Evolutionary conservation across 768 basidiomycete genomes (phyloP), one percentile per base, ranked within the genome.

Genomic region (Solioccasus polychromus): DNA sequence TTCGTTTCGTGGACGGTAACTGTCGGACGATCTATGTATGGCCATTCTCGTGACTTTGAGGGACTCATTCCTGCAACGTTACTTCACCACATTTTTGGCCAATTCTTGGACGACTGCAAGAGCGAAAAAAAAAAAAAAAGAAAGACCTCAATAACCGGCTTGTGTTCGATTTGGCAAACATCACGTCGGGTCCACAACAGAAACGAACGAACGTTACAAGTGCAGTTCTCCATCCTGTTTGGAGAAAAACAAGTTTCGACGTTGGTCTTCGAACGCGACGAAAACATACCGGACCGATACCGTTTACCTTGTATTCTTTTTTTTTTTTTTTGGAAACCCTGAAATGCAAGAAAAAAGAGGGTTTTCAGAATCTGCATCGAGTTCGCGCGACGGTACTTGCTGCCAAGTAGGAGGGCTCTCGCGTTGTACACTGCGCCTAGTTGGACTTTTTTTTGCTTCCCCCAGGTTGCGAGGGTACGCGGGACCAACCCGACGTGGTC

Each of bases 301-400:
- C 23, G 8, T 24, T 36, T 65, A 5, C 66, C 63, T 15, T 68
- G 59, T 34, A 41, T 65, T 14, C 42, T 67, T 18, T 31, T 64
- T 31, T 31, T 15, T 12, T 31, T 5, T 53, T 53, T 20, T 50
- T 43, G 12, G 56, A 55, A 15, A 34, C 23, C 22, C n/a, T n/a
- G n/a, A 39, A 47, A 23, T 45, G 46, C 4, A 42, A 43, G 14
- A 39, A 25, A 10, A 30, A 38, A 34, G 12, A 23, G 8, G n/a
- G n/a, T n/a, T n/a, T n/a, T n/a, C n/a, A n/a, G n/a, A n/a, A 56
- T 69, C 28, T 59, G 56, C 44, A 47, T 69, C 46, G 66, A 69
- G 51, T 69, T 67, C 39, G 41, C 43, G 19, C 44, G 19, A 22
- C 8, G 12, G 17, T 67, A 63, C 48, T 63, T n/a, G n/a, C n/a